These are phyloP conservation scores for Hymenoscyphus occultus DNA, from an alignment of 2,329 filamentous ascomycete genomes.

Conservation along the genomic window DNA sequence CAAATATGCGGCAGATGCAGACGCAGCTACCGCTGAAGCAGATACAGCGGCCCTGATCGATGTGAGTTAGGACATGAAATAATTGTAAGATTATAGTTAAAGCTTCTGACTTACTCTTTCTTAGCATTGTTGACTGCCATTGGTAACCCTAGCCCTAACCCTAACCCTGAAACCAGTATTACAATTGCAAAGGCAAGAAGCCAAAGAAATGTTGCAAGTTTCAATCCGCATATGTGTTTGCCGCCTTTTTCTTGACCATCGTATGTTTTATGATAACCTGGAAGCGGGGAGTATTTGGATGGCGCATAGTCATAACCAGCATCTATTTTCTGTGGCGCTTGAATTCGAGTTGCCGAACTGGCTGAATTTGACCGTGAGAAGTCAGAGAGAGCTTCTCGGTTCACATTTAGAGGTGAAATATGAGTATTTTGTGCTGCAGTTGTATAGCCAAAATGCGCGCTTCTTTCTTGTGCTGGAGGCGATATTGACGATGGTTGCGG, in stretches of 20 bases:
- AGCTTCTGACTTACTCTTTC: conserved; percentile 6
- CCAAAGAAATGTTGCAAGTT: conserved; percentile 15
- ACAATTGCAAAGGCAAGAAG: conserved; percentile 17
- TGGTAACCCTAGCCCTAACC: conserved; percentile 19
- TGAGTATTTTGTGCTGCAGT: no score
- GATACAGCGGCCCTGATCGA: neutral
- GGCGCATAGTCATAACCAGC: neutral
- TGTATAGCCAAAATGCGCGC: no score
- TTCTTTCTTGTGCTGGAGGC: no score
- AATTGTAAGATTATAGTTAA: neutral
- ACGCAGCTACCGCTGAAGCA: neutral
- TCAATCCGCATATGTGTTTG: conserved; percentile 16
- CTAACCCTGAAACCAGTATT: conserved; percentile 19
- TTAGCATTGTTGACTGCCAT: conserved; percentile 22
- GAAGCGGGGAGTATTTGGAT: neutral
- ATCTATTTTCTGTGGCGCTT: neutral
- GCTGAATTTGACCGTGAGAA: neutral
- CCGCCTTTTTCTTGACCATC: neutral
- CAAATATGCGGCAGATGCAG: neutral
- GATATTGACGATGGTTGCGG: neutral
- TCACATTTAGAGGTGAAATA: neutral
- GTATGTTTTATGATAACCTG: neutral
- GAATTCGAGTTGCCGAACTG: neutral
- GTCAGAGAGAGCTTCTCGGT: neutral
- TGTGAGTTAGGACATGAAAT: neutral